A percentile compares a stretch with the other conserved stretches of the same genome.
These are phyloP conservation scores for Sicyos edulis DNA, from an alignment of 306 rosid genomes.

Conservation along the genomic window DNA sequence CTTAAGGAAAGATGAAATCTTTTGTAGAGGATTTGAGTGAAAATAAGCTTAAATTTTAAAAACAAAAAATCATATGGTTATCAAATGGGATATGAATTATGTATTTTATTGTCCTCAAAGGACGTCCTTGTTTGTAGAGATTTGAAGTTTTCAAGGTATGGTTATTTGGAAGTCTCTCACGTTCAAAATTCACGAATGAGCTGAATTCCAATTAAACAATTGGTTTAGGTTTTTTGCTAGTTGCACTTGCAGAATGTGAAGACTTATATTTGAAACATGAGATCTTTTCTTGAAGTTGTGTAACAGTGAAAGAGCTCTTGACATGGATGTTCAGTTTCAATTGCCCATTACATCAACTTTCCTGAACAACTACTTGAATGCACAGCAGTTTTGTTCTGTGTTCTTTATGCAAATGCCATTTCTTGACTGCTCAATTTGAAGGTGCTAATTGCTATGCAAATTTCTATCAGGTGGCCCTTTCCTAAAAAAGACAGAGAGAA, in stretches of 20 bases:
- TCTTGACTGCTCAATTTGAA: neutral
- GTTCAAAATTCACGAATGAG: too few relatives aligned
- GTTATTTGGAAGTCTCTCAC: too few relatives aligned
- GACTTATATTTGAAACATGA: neutral
- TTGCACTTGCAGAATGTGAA: neutral
- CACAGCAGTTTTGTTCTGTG: neutral
- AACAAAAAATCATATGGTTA: too few relatives aligned
- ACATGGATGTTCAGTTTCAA: neutral
- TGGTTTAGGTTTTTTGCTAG: neutral
- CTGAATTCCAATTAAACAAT: neutral
- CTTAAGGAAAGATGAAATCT: too few relatives aligned
- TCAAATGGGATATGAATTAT: too few relatives aligned
- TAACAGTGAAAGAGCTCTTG: neutral
- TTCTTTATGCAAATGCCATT: neutral
- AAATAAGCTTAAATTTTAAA: too few relatives aligned
- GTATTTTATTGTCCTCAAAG: too few relatives aligned
- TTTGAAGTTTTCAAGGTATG: too few relatives aligned
- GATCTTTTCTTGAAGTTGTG: neutral
- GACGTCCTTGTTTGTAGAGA: too few relatives aligned
- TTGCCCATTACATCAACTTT: neutral
- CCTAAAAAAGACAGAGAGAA: conserved; percentile 14
- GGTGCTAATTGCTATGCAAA: conserved; percentile 1
- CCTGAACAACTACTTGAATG: neutral
- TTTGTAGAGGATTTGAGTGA: too few relatives aligned
- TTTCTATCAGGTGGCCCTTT: neutral